Evolutionary conservation across 805 yeast genomes (phyloP), one percentile per base, ranked within the genome.

Genomic region (Yueomyces sp.): DNA sequence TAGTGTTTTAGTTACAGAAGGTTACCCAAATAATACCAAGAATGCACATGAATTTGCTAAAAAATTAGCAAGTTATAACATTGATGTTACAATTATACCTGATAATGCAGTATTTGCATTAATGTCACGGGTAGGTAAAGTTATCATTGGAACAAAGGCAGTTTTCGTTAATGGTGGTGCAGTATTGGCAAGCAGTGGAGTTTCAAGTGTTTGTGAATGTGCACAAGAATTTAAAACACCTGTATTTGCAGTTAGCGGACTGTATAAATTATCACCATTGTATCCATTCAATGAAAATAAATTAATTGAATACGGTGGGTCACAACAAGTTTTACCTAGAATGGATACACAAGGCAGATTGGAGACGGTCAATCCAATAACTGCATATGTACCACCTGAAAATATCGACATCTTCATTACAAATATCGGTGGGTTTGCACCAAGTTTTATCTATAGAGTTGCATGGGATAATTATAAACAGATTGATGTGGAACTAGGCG

Each of bases 121-220:
- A 40, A 92, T 92, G 97, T 84, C 96, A 36, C 72, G 96, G 50
- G 97, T 92, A 4, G 96, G 96, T 39, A 94, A 94, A 61, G 98
- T 92, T 31, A 77, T 92, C 46, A 76, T 94, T 43, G 96, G 97
- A 36, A 82, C 97, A 4, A 75, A 84, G 48, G 78, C 95, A 0
- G 96, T 92, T 4, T 83, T 92, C 60, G 95, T 95, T 43, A 92
- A 92, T 57, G 99, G 99, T 47, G 96, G 97, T 8, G 83, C 95
- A 51, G 76, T 86, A 41, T 77, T 95, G 2, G 77, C 82, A 28
- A 77, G 94, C 1, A 75, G 92, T 2, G 99, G 98, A 43, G 95
- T 85, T 30, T 84, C 95, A 30, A 74, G 87, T 41, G 96, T 87
- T 8, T 88, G 94, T 52, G 95, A 88, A 64, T 85, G 95, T 65